Evolutionary conservation across 139 green algal species (phyloP), one percentile per base, ranked within the genome.

Genomic region (Closterium sp.): DNA sequence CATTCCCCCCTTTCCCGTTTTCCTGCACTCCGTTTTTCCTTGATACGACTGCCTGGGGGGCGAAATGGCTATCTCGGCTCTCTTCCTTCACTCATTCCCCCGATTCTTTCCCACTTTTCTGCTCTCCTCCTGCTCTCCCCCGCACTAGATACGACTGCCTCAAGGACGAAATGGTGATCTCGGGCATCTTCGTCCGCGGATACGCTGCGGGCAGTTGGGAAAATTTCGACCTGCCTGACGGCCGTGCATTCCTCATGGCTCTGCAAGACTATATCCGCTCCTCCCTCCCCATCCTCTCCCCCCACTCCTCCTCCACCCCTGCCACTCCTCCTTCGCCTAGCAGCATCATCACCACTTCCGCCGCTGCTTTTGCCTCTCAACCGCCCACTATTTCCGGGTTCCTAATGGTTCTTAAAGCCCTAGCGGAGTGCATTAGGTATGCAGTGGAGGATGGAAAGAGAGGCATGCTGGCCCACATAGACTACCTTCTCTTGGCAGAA

Each of bases 151-250:
- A 93, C 8, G 84, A 91, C 0, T 33, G 23, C 16, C 85, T 93
- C 33, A 90, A 90, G 85, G 85, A 93, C n/a, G 85, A 93, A 36
- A 90, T 93, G 31, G 34, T 90, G 1, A 90, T 93, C 34, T 33
- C 36, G 3, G 90, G 90, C 28, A 38, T 93, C 7, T 93, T 90
- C 81, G 35, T 93, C 19, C 84, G 85, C 6, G 90, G 84, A 23
- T 93, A 93, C 34, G 85, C 85, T 7, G 64, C 85, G 28, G 85
- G 85, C 33, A 38, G 64, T 12, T 93, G 85, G 85, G 28, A 90
- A 76, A 33, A 93, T 25, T 93, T 87, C 28, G 90, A 93, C n/a
- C 90, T 93, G 34, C 90, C 85, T 1, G 85, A 93, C 28, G 85
- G 84, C 32, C n/a, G 36, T 19, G 85, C 85, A 12, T 93, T 93